Conservation (phyloP, 345 rosid species). For the Brassica nigra region DNA sequence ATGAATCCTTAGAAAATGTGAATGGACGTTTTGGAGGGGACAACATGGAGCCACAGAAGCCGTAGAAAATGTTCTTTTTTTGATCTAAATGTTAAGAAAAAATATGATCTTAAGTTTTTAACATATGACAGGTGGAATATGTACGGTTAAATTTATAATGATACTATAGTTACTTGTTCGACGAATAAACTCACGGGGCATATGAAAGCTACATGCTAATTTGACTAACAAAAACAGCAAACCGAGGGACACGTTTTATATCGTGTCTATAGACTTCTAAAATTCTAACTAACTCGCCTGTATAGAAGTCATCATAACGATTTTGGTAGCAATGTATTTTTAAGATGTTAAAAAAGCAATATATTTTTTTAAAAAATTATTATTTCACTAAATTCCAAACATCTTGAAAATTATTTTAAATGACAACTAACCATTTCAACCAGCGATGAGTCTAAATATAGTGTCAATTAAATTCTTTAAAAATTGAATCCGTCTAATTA, state of each 20-base stretch:
- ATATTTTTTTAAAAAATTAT: too few species aligned
- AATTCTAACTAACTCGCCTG: background rate
- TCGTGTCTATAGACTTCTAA: background rate
- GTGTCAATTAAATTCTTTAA: too few species aligned
- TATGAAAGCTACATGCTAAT: too few species aligned
- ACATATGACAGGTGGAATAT: background rate
- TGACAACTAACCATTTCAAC: background rate
- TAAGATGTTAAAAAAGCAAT: background rate
- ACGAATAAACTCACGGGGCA: too few species aligned
- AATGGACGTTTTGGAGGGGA: background rate
- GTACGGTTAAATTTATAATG: too few species aligned
- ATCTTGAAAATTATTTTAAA: too few species aligned
- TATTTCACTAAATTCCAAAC: background rate
- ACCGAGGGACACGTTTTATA: background rate
- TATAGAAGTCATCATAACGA: background rate
- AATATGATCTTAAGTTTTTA: background rate
- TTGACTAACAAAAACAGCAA: background rate
- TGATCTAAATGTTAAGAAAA: too few species aligned
- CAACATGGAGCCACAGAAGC: background rate
- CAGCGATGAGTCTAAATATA: background rate
- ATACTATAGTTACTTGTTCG: too few species aligned
- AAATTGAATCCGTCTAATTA: too few species aligned
- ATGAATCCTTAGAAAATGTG: conserved; percentile 1
- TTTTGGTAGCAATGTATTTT: background rate
- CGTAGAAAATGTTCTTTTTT: background rate